Percentiles rank a stretch among this genome's conserved stretches.
These are phyloP conservation scores for Parietaria judaica DNA, from an alignment of 306 rosid species.

Conservation along the genomic window DNA sequence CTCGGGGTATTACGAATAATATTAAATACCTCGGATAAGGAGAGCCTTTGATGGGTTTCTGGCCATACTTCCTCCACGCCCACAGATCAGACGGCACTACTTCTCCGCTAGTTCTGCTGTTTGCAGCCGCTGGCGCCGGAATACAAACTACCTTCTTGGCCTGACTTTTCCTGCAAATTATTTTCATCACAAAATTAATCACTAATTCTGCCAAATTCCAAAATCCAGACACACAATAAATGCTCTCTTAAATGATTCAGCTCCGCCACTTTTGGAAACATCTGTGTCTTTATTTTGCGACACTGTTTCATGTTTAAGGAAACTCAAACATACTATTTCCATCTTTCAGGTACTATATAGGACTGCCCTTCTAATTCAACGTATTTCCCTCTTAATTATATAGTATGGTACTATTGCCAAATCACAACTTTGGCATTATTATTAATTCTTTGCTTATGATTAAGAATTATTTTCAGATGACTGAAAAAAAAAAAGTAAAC, in stretches of 20 bases:
- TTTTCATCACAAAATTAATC: not conserved
- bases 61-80: slow-evolving; percentile 99
- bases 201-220: not conserved
- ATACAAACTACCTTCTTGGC: slow-evolving; percentile 84
- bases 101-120: slow-evolving; percentile 84
- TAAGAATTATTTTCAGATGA: too few relatives aligned
- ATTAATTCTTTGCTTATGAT: not conserved
- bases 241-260: too few relatives aligned
- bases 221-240: not conserved
- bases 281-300: not conserved
- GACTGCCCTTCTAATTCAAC: too few relatives aligned
- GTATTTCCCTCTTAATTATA: too few relatives aligned
- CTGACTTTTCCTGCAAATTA: slow-evolving; percentile 59
- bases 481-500: not conserved
- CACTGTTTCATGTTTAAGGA: not conserved
- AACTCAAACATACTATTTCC: not conserved
- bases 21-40: slow-evolving; percentile 77
- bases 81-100: slow-evolving; percentile 96
- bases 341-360: too few relatives aligned
- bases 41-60: slow-evolving; percentile 96
- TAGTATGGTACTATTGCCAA: not conserved
- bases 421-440: slow-evolving; percentile 10
- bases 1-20: not conserved
- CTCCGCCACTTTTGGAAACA: not conserved
- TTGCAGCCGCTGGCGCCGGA: slow-evolving; percentile 89